Conservation (phyloP, 768 basidiomycete species). For the Leccinum uliginosum region DNA sequence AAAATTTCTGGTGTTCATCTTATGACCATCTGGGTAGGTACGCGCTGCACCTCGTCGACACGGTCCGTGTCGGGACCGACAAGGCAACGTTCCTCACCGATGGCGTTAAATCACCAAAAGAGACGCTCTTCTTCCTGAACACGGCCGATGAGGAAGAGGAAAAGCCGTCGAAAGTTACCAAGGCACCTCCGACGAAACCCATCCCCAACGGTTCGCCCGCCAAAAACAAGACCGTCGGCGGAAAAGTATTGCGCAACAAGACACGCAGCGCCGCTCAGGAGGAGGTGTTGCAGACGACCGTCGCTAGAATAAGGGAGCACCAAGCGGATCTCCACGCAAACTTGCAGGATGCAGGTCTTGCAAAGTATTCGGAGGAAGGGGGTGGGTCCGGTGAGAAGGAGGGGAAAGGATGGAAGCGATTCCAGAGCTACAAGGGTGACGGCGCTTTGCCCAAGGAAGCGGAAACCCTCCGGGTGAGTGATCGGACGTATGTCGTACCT, state of each 20-base stretch:
- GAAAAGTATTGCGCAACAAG: slow-evolving; percentile 87
- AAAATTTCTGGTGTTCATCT: not conserved
- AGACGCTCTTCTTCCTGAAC: slow-evolving; percentile 83
- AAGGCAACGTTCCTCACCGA: slow-evolving; percentile 73
- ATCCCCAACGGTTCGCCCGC: slow-evolving; percentile 60
- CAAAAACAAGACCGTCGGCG: slow-evolving; percentile 73
- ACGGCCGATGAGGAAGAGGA: slow-evolving; percentile 54
- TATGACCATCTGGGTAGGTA: slow-evolving; percentile 49
- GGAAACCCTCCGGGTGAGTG: slow-evolving; percentile 70
- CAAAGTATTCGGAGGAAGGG: slow-evolving; percentile 80
- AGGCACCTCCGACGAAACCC: slow-evolving; percentile 48
- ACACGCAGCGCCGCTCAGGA: slow-evolving; percentile 84
- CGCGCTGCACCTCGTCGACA: slow-evolving; percentile 84
- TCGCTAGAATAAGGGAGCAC: slow-evolving; percentile 80
- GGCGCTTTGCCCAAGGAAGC: slow-evolving; percentile 82
- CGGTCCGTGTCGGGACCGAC: slow-evolving; percentile 69
- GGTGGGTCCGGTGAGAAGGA: slow-evolving; percentile 72
- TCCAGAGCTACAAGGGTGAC: slow-evolving; percentile 96
- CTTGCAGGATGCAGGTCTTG: slow-evolving; percentile 75
- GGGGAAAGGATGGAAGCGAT: slow-evolving; percentile 92
- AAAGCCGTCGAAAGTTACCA: slow-evolving; percentile 49
- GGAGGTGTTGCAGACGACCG: slow-evolving; percentile 74
- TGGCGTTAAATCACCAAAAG: slow-evolving; percentile 78
- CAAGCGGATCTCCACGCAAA: slow-evolving; percentile 77
- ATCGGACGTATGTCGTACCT: not conserved